These are phyloP conservation scores for Babesia bovis DNA, from an alignment of 169 alveolate species.

Conservation along the genomic window DNA sequence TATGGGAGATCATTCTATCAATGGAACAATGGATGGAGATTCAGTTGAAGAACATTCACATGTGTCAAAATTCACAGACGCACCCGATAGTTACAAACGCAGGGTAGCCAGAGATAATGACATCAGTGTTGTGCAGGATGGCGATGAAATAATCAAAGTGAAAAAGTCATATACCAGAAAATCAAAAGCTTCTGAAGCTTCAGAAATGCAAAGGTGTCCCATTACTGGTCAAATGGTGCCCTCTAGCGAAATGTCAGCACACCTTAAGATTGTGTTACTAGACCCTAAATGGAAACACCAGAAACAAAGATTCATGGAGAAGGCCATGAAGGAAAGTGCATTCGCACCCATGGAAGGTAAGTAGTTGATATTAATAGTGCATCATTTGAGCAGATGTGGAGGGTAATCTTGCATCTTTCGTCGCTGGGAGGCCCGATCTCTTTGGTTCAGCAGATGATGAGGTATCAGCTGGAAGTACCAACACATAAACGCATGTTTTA, in stretches of 20 bases:
- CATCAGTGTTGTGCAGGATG: slow-evolving; percentile 64
- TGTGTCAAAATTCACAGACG: slow-evolving; percentile 51
- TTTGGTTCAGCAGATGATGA: slow-evolving; percentile 90
- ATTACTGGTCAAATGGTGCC: slow-evolving; percentile 92
- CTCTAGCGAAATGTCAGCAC: slow-evolving; percentile 90
- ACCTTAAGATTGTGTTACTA: slow-evolving; percentile 89
- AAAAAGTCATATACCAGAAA: slow-evolving; percentile 79
- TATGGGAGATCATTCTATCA: background rate
- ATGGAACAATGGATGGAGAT: background rate
- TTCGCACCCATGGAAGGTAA: slow-evolving; percentile 81
- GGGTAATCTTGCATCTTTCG: slow-evolving; percentile 84
- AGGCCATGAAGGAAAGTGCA: slow-evolving; percentile 86
- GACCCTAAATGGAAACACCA: slow-evolving; percentile 96
- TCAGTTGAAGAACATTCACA: slow-evolving; percentile 5
- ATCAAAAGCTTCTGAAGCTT: slow-evolving; percentile 69
- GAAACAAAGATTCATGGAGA: slow-evolving; percentile 82
- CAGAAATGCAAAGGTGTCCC: slow-evolving; percentile 90
- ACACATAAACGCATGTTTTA: too few relatives aligned
- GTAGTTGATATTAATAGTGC: background rate
- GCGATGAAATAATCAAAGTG: slow-evolving; percentile 83
- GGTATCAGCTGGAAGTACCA: slow-evolving; percentile 34
- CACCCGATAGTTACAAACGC: slow-evolving; percentile 43
- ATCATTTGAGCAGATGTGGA: slow-evolving; percentile 74
- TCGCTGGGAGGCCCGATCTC: slow-evolving; percentile 87
- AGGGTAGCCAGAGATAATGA: slow-evolving; percentile 47